Percentiles rank a stretch among this genome's conserved stretches.
Conservation (phyloP, 1,139 yeast species). For the Trichomonascaceae sp. region DNA sequence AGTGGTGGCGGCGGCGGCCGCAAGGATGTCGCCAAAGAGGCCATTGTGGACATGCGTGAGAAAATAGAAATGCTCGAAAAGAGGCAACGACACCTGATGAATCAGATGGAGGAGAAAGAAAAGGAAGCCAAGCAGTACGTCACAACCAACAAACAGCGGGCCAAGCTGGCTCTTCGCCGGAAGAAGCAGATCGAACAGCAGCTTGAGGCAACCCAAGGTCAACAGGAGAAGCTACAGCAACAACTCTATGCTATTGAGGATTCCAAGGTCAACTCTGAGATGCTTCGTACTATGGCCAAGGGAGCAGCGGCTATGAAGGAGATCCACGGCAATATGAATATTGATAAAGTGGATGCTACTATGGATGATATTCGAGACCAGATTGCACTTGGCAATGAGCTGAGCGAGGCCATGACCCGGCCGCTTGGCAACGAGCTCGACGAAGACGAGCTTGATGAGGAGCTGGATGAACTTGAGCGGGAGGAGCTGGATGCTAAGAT, state of each 20-base stretch:
- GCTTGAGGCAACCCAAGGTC: conserved; percentile 70
- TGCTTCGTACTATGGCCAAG: conserved; percentile 97
- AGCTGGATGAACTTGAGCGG: conserved; percentile 76
- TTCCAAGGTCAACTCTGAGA: conserved; percentile 91
- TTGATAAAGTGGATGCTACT: conserved; percentile 94
- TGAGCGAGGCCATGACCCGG: conserved; percentile 88
- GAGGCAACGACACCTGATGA: conserved; percentile 71
- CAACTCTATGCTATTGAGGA: conserved; percentile 85
- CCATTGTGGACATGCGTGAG: conserved; percentile 79
- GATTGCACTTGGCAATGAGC: conserved; percentile 88
- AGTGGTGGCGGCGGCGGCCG: conserved; percentile 56
- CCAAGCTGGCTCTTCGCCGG: conserved; percentile 77
- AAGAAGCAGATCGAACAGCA: conserved; percentile 74
- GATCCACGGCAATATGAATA: conserved; percentile 88
- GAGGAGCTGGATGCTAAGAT: conserved; percentile 56
- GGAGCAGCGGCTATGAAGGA: conserved; percentile 96
- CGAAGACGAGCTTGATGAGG: conserved; percentile 81
- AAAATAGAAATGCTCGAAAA: conserved; percentile 79
- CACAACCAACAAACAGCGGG: conserved; percentile 59
- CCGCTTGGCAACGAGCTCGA: conserved; percentile 77
- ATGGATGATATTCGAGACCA: conserved; percentile 98
- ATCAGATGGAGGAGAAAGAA: conserved; percentile 75
- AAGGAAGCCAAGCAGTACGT: conserved; percentile 62
- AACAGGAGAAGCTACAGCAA: conserved; percentile 78
- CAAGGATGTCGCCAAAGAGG: conserved; percentile 81